phyloP scores from a whole-genome alignment of 176 grass and related monocot species.

The Triticum timopheevii region DNA sequence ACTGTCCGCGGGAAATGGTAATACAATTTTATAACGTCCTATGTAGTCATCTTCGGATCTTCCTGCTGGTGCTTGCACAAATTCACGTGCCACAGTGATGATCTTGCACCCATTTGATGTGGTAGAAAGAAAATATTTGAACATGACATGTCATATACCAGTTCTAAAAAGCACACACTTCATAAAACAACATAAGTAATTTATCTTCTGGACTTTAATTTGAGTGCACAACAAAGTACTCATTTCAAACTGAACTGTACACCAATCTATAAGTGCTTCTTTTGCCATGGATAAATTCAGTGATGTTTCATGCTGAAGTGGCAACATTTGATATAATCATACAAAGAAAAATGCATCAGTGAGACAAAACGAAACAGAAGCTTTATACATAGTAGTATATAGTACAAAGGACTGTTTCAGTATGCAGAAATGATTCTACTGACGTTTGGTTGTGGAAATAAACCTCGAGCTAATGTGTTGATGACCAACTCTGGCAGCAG shows the following conservation, averaged over 20 bases:
- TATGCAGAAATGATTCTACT: background rate
- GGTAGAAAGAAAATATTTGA: background rate
- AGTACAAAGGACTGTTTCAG: background rate
- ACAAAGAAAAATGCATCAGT: background rate
- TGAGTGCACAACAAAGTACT: background rate
- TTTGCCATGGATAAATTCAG: background rate
- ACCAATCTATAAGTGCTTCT: background rate
- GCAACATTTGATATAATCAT: background rate
- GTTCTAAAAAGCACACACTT: background rate
- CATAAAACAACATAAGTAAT: background rate
- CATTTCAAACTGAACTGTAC: background rate
- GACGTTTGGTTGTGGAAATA: background rate
- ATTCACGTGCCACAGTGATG: background rate
- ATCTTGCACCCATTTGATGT: background rate
- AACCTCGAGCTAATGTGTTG: background rate
- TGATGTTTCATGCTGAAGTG: background rate
- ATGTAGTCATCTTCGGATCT: background rate
- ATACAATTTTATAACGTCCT: background rate
- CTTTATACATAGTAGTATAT: background rate
- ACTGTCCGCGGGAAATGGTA: background rate
- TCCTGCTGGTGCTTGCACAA: background rate
- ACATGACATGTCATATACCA: background rate
- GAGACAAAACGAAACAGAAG: background rate
- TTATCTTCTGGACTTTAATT: background rate
- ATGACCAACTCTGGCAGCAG: background rate